Evolutionary conservation across 768 basidiomycete species (phyloP).

Genomic region (Lactifluus subvellereus): DNA sequence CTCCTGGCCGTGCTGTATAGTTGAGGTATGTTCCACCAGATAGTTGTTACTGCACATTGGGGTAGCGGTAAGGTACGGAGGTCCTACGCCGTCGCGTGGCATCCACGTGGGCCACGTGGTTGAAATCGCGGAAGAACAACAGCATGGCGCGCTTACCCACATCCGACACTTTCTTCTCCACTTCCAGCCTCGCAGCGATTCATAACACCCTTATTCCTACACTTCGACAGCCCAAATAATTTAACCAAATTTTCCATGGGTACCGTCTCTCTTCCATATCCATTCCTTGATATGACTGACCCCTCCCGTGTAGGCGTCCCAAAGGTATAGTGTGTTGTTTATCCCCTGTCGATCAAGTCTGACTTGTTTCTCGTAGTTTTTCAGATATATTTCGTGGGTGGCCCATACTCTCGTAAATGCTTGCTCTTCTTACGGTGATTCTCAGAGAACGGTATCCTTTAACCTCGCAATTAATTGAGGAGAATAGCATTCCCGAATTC

Average conservation of each 20-base stretch:
- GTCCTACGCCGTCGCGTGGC: not conserved
- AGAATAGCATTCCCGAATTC: slow-evolving; percentile 99
- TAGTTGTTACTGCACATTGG: no score
- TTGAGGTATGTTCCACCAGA: no score
- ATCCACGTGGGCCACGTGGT: slow-evolving; percentile 11
- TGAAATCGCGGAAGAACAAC: not conserved
- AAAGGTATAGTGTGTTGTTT: slow-evolving; percentile 34
- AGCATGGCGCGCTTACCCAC: not conserved
- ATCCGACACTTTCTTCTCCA: not conserved
- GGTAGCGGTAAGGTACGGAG: no score
- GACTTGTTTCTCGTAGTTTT: slow-evolving; percentile 56
- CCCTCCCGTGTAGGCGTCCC: slow-evolving; percentile 38
- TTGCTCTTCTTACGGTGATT: slow-evolving; percentile 7
- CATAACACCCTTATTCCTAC: not conserved
- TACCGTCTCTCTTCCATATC: not conserved
- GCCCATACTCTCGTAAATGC: not conserved
- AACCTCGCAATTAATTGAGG: slow-evolving; percentile 95
- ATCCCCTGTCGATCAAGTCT: slow-evolving; percentile 1
- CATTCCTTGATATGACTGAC: slow-evolving; percentile 2
- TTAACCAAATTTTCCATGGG: slow-evolving; percentile 16
- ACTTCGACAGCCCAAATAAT: not conserved
- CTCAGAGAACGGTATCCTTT: slow-evolving; percentile 92
- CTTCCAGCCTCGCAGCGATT: not conserved
- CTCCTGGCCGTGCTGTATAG: no score
- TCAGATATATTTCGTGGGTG: slow-evolving; percentile 89